A percentile compares a stretch with the other conserved stretches of the same genome.
phyloP scores from a whole-genome alignment of 805 yeast species.

The Teunomyces pallodes region DNA sequence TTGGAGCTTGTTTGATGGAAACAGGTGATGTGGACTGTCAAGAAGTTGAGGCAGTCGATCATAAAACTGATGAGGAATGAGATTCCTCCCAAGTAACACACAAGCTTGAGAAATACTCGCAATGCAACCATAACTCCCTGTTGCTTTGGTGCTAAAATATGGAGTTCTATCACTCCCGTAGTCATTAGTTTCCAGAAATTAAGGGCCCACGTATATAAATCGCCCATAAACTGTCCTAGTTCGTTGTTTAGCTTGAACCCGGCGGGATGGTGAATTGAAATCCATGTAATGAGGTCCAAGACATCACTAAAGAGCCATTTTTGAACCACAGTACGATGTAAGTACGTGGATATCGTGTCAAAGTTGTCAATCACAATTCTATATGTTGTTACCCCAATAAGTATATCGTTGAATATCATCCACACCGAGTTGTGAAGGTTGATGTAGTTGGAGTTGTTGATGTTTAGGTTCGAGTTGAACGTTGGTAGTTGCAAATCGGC shows the following conservation, averaged over 20 bases:
- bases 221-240: constrained; percentile 81
- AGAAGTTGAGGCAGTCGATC: constrained; percentile 60
- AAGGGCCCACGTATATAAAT: constrained; percentile 80
- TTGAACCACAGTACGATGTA: constrained; percentile 33
- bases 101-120: constrained; percentile 10
- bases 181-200: constrained; percentile 52
- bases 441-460: constrained; percentile 56
- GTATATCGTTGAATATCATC: constrained; percentile 79
- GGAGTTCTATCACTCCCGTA: constrained; percentile 8
- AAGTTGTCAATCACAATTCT: constrained; percentile 39
- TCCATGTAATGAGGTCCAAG: constrained; percentile 56
- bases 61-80: constrained; percentile 66
- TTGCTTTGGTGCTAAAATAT: not conserved
- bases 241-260: constrained; percentile 91
- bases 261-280: constrained; percentile 80
- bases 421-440: constrained; percentile 83
- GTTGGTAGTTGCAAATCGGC: constrained; percentile 41
- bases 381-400: constrained; percentile 65
- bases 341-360: constrained; percentile 14
- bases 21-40: constrained; percentile 70
- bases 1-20: constrained; percentile 79
- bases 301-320: constrained; percentile 45
- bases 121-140: constrained; percentile 1
- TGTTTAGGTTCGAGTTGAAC: constrained; percentile 35
- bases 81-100: constrained; percentile 51